Evolutionary conservation across 345 rosid genomes (phyloP).

Genomic region (Dimocarpus longan): DNA sequence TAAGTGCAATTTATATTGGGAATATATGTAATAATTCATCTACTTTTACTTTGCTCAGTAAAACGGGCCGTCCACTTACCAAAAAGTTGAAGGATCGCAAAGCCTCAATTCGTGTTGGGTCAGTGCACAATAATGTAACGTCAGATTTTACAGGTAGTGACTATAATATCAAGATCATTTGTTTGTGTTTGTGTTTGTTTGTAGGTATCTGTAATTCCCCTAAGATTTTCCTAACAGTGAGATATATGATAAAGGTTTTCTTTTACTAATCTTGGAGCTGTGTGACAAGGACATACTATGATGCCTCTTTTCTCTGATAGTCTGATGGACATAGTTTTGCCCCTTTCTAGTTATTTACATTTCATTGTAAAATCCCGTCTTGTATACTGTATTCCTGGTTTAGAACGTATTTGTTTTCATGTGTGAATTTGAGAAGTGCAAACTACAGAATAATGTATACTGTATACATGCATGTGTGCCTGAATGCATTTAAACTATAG

Average conservation of each 20-base stretch:
- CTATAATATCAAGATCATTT: neutral
- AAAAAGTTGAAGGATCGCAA: conserved; percentile 85
- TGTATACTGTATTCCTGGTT: neutral
- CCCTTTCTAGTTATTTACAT: neutral
- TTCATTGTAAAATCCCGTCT: neutral
- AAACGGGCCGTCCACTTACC: conserved; percentile 82
- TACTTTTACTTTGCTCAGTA: conserved; percentile 53
- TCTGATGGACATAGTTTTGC: neutral
- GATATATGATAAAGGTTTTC: neutral
- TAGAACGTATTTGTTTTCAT: neutral
- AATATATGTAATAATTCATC: conserved; percentile 20
- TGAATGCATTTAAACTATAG: neutral
- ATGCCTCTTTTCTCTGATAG: neutral
- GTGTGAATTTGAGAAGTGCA: conserved; percentile 10
- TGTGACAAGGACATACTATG: neutral
- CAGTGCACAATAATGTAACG: conserved; percentile 46
- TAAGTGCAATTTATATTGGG: neutral
- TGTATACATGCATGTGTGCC: neutral
- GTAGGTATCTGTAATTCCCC: neutral
- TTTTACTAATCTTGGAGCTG: neutral
- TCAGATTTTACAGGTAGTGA: conserved; percentile 65
- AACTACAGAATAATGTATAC: no score
- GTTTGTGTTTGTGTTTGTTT: neutral
- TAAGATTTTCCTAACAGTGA: neutral
- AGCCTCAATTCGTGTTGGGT: conserved; percentile 54